Conservation (phyloP, 371 early-diverging fungal genomes). For the Mortierella sp. region DNA sequence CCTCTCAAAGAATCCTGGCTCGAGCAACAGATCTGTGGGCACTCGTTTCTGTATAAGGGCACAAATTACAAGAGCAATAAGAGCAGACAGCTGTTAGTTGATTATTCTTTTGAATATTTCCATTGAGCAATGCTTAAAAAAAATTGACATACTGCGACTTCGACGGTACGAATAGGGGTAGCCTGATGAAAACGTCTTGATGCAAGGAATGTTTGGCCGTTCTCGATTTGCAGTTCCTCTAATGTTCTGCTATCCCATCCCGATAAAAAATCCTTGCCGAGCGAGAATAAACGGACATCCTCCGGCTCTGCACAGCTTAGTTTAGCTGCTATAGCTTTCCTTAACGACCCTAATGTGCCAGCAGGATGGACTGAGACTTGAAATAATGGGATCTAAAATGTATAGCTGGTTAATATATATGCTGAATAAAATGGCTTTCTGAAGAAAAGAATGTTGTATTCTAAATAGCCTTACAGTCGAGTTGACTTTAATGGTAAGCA, state of each 20-base stretch:
- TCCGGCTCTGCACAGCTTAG: conserved; percentile 35
- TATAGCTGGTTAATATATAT: neutral
- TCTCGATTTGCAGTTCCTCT: conserved; percentile 52
- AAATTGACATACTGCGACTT: neutral
- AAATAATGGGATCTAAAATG: conserved; percentile 30
- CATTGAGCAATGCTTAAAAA: neutral
- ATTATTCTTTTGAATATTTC: no score
- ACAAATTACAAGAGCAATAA: neutral
- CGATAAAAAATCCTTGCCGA: conserved; percentile 37
- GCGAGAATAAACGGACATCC: conserved; percentile 32
- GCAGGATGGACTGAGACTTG: conserved; percentile 42
- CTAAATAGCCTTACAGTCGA: conserved; percentile 16
- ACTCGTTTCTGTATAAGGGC: conserved; percentile 20
- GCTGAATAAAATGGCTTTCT: neutral
- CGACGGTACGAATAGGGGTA: neutral
- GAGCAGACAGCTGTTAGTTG: neutral
- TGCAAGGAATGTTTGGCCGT: conserved; percentile 50
- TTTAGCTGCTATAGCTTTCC: conserved; percentile 17
- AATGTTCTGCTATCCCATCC: conserved; percentile 49
- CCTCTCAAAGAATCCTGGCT: conserved; percentile 58
- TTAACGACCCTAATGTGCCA: conserved; percentile 24
- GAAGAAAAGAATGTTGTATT: neutral
- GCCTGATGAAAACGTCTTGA: conserved; percentile 19
- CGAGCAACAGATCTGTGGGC: conserved; percentile 49
- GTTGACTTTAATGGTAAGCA: conserved; percentile 44